A percentile compares a stretch with the other conserved stretches of the same genome.
Evolutionary conservation across 306 rosid genomes (phyloP).

Genomic region (Neltuma alba): DNA sequence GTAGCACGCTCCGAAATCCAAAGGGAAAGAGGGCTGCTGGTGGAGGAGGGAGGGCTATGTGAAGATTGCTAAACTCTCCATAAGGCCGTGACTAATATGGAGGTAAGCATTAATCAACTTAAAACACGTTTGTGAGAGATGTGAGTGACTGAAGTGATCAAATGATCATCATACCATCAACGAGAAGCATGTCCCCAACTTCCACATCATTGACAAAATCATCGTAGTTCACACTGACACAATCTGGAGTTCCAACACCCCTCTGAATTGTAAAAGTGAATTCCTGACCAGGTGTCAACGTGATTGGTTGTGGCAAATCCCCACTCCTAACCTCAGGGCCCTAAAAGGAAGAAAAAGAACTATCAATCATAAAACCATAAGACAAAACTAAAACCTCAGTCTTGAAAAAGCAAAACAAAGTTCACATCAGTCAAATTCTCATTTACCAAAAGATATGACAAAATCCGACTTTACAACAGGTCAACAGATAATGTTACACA

Average conservation of each 20-base stretch:
- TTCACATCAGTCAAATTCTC: not conserved
- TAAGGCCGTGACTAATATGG: not conserved
- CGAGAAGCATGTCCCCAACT: constrained; percentile 92
- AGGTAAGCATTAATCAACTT: not conserved
- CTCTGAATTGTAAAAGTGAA: constrained; percentile 92
- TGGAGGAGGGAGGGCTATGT: not conserved
- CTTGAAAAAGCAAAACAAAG: not conserved
- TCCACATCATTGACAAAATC: constrained; percentile 96
- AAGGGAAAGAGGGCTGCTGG: not conserved
- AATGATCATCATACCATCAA: constrained; percentile 70
- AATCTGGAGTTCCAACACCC: constrained; percentile 91
- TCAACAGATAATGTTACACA: not conserved
- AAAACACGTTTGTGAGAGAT: not conserved
- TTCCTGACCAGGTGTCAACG: constrained; percentile 70
- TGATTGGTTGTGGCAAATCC: constrained; percentile 94
- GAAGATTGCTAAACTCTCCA: not conserved
- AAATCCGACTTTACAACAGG: not conserved
- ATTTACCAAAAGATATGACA: not conserved
- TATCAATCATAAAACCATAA: constrained; percentile 1
- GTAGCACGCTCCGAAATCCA: not conserved
- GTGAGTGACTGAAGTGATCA: not conserved
- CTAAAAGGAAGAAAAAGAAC: constrained; percentile 40
- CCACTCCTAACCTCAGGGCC: constrained; percentile 99
- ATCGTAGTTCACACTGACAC: constrained; percentile 98
- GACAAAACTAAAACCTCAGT: not conserved